Evolutionary conservation across 306 rosid species (phyloP), one percentile per base, ranked within the genome.

Genomic region (Datisca glomerata): DNA sequence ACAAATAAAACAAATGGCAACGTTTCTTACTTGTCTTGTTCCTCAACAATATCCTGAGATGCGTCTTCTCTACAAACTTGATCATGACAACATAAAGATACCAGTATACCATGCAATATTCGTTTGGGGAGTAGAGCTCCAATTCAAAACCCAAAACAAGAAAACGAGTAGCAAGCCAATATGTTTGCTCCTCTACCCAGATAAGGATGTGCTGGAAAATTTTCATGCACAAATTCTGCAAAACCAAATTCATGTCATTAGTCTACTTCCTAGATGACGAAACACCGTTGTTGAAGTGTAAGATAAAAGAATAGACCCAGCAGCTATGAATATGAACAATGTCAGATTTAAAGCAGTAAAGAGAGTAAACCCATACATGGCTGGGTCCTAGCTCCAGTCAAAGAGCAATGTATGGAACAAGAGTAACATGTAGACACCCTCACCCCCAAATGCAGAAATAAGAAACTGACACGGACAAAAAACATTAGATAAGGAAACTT

Each of bases 91-190:
- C 75, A 60, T 80, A 67, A 22, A 83, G 71, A 45, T 87, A 83
- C 97, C 97, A 87, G 64, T 87, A 87, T 28, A 80, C 93, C 97
- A 87, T 87, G 75, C 93, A 83, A 70, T 83, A 87, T 63, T 87
- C 93, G 70, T 80, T 71, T n/a, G 70, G 60, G 14, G 94, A 70
- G 56, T 87, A 87, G 18, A 87, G 89, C 60, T 87, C 93, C 68
- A 87, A 54, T 47, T 87, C 97, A 54, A 87, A 87, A 57, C 97
- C 97, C 69, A 87, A 68, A 48, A 68, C 62, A 57, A 87, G 89
- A 72, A 87, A 87, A 38, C 91, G 97, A 15, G 66, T 68, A 57
- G 97, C 93, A 67, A 83, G 79, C 97, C 97, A 87, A 53, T 76
- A 83, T 41, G 89, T 87, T 79, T 83, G 85, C 76, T 83, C 93